Percentiles rank a stretch among this genome's conserved stretches.
phyloP scores from a whole-genome alignment of 2,329 filamentous ascomycete species.

The Lasiodiplodia theobromae region DNA sequence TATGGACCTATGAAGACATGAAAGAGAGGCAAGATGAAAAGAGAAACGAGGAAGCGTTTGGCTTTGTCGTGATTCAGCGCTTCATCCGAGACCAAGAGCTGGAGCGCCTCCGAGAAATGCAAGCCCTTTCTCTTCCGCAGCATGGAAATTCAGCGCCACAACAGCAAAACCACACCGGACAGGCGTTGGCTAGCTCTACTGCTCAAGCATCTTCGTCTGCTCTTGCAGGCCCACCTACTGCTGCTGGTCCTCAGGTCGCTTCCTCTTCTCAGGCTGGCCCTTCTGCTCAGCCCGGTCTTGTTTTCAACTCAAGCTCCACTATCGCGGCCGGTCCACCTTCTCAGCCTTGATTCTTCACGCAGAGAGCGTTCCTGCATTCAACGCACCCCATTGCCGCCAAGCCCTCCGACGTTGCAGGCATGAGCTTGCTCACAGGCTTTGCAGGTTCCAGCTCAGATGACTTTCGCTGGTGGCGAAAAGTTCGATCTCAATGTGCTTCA shows the following conservation, averaged over 20 bases:
- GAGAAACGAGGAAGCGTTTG: neutral
- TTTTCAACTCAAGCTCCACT: neutral
- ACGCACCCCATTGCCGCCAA: neutral
- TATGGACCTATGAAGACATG: neutral
- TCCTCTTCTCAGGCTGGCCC: neutral
- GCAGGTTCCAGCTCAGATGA: too few species aligned
- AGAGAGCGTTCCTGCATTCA: neutral
- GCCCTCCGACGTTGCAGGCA: too few species aligned
- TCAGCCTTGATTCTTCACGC: neutral
- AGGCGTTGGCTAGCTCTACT: neutral
- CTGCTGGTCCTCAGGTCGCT: neutral
- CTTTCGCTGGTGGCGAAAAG: neutral
- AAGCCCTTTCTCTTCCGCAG: neutral
- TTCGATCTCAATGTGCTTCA: neutral
- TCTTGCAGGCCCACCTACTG: neutral
- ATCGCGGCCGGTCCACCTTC: neutral
- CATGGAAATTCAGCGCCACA: neutral
- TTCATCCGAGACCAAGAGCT: slow-evolving; percentile 9
- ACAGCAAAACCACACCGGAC: neutral
- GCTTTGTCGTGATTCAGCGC: slow-evolving; percentile 7
- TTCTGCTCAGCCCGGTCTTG: neutral
- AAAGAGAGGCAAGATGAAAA: neutral
- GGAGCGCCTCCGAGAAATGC: neutral
- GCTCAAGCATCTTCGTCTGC: neutral
- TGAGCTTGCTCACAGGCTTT: too few species aligned